Evolutionary conservation across 768 basidiomycete genomes (phyloP).

Genomic region (Pholiota microspora): DNA sequence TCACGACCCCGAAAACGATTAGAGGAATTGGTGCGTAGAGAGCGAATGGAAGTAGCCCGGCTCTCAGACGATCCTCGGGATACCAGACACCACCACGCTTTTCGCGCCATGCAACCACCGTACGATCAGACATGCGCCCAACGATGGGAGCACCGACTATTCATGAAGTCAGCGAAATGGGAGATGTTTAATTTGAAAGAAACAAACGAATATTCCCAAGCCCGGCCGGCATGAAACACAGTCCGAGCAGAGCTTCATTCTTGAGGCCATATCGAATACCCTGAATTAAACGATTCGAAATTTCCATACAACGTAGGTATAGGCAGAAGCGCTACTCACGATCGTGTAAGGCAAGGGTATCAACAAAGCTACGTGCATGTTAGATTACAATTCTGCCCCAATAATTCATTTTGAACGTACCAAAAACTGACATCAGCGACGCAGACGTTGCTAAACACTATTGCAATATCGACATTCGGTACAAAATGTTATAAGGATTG

Average conservation of each 20-base stretch:
- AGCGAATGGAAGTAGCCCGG: constrained; percentile 41
- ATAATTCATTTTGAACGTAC: too few relatives aligned
- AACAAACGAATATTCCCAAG: constrained; percentile 56
- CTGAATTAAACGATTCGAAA: too few relatives aligned
- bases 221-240: constrained; percentile 59
- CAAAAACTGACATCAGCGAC: constrained; percentile 14
- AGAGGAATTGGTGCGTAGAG: constrained; percentile 54
- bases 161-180: not conserved
- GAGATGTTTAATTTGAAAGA: not conserved
- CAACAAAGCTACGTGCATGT: constrained; percentile 37
- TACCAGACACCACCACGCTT: constrained; percentile 56
- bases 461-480: not conserved
- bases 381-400: not conserved
- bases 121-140: constrained; percentile 48
- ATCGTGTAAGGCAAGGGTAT: constrained; percentile 67
- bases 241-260: constrained; percentile 57
- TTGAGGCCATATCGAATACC: constrained; percentile 53
- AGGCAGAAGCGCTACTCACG: too few relatives aligned
- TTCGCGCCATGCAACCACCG: constrained; percentile 46
- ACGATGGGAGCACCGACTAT: constrained; percentile 16
- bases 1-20: constrained; percentile 46
- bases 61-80: constrained; percentile 68
- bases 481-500: not conserved
- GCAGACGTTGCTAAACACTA: constrained; percentile 15
- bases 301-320: too few relatives aligned